Conservation (phyloP, 2,329 filamentous ascomycete species). For the Cladosporium sp. region DNA sequence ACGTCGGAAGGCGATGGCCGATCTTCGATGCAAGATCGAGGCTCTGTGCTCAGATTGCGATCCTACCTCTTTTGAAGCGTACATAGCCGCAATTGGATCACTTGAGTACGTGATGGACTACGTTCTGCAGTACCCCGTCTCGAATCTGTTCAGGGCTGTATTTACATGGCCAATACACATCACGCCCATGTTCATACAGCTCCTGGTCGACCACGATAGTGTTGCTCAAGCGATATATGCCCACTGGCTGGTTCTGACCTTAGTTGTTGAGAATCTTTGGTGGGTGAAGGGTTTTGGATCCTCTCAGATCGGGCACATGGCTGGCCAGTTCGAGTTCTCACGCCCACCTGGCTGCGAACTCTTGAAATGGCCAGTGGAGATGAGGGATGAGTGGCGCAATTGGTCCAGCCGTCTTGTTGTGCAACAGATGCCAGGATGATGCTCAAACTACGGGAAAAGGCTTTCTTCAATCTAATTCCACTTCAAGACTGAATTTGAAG, state of each 20-base stretch:
- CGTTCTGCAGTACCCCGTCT: neutral
- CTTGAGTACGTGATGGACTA: neutral
- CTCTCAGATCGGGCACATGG: neutral
- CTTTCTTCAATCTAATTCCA: too few species aligned
- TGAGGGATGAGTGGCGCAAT: too few species aligned
- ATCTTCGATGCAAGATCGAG: neutral
- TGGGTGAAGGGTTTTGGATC: constrained; percentile 9
- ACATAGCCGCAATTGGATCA: neutral
- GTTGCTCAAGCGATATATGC: constrained; percentile 4
- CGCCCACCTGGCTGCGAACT: too few species aligned
- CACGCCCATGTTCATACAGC: neutral
- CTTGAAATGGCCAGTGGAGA: too few species aligned
- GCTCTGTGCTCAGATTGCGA: neutral
- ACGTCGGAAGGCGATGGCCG: neutral
- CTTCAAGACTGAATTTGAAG: too few species aligned
- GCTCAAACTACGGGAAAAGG: too few species aligned
- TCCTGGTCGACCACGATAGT: neutral
- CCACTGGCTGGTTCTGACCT: constrained; percentile 11
- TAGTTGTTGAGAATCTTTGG: constrained; percentile 8
- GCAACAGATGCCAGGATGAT: too few species aligned
- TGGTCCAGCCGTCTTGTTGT: too few species aligned
- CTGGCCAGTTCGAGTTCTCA: too few species aligned
- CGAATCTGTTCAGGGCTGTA: constrained; percentile 11
- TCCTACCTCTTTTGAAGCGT: neutral
- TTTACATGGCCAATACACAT: constrained; percentile 10